Conservation (phyloP, 2,329 filamentous ascomycete genomes). For the Apiospora saccharicola region DNA sequence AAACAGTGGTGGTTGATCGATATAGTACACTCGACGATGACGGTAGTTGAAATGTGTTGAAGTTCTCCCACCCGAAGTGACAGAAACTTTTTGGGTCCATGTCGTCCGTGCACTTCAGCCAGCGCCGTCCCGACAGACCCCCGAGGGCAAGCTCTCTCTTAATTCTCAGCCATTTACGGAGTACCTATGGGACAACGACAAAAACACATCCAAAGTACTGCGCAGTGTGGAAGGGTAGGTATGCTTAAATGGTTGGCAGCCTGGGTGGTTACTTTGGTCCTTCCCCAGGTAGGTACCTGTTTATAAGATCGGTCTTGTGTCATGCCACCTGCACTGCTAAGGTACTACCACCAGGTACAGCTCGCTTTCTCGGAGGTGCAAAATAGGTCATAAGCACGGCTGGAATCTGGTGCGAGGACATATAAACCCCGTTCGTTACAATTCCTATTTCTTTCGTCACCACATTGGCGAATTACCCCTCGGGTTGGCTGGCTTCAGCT, state of each 20-base stretch:
- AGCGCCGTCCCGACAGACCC: not conserved
- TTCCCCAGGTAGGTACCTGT: not conserved
- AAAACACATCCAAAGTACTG: not conserved
- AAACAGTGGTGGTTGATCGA: constrained; percentile 9
- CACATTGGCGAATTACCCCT: not conserved
- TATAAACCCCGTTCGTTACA: not conserved
- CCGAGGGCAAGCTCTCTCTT: not conserved
- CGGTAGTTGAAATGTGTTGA: constrained; percentile 17
- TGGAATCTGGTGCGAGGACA: not conserved
- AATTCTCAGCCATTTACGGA: not conserved
- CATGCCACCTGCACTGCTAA: not conserved
- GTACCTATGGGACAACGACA: not conserved
- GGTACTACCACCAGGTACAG: not conserved
- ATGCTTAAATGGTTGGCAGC: not conserved
- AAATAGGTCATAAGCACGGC: not conserved
- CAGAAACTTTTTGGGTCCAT: not conserved
- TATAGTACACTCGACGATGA: not conserved
- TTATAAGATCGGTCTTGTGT: not conserved
- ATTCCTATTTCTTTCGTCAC: not conserved
- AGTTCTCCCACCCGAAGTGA: not conserved
- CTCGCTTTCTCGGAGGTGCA: not conserved
- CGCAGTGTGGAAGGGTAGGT: not conserved
- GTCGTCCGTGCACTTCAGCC: not conserved
- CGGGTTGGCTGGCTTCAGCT: not conserved
- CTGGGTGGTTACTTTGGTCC: not conserved